phyloP scores from a whole-genome alignment of 352 stramenopile genomes.

The Phytophthora europaea region DNA sequence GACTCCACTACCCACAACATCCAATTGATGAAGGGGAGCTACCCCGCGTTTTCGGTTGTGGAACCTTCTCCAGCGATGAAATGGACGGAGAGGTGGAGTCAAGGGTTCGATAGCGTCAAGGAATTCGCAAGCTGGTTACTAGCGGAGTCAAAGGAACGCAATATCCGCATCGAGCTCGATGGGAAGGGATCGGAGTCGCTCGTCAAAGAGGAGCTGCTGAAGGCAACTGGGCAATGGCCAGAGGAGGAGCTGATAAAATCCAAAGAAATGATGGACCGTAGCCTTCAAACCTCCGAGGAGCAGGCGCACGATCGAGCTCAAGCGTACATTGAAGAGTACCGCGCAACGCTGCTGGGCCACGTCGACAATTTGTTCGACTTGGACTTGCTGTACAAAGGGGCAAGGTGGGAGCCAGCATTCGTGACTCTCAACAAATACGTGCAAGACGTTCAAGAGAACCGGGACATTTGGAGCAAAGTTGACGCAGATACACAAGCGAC shows the following conservation, averaged over 20 bases:
- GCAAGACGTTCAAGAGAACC: constrained; percentile 21
- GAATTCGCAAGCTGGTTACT: constrained; percentile 42
- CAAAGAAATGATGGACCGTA: constrained; percentile 32
- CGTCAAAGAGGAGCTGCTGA: constrained; percentile 19
- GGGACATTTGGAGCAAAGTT: constrained; percentile 30
- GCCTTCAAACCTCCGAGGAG: constrained; percentile 18
- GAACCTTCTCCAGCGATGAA: constrained; percentile 44
- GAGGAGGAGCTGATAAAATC: constrained; percentile 34
- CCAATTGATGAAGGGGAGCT: constrained; percentile 51
- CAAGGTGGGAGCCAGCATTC: constrained; percentile 22
- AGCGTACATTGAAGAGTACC: constrained; percentile 34
- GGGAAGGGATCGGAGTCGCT: background rate
- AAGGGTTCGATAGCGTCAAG: constrained; percentile 21
- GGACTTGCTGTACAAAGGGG: constrained; percentile 33
- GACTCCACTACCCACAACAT: background rate
- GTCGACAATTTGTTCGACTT: constrained; percentile 45
- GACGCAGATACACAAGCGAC: constrained; percentile 17
- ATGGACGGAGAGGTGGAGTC: background rate
- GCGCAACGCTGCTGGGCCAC: constrained; percentile 19
- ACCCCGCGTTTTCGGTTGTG: constrained; percentile 37
- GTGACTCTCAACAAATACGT: constrained; percentile 17
- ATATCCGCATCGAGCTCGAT: constrained; percentile 25
- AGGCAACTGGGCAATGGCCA: constrained; percentile 32
- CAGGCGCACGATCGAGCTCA: constrained; percentile 33
- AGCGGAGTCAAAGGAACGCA: constrained; percentile 24